Base-by-base conservation (phyloP, 2,329 filamentous ascomycete genomes). In the Talaromyces albobiverticillius region DNA sequence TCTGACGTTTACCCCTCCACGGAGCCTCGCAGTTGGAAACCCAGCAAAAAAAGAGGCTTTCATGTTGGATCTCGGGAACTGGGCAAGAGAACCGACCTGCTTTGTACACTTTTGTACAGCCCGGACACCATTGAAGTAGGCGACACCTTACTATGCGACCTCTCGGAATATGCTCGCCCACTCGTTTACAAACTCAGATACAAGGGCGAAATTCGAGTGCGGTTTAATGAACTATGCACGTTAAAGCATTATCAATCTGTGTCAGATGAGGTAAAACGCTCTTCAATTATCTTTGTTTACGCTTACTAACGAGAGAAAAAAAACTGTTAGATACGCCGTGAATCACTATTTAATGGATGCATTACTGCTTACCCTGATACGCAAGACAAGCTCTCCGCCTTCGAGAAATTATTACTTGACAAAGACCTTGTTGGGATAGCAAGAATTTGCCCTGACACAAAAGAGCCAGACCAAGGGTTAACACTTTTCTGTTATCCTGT, bases 301-400 rank as follows among this genome's bases (percentile, higher is more conserved):
- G 29, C 3, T 22, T 26, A 16, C 51, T 58, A 25, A 61, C 31
- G 23, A n/a, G n/a, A n/a, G n/a, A n/a, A 5, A 47, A 7, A 23
- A 20, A 34, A 29, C 34, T 40, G 18, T 9, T 41, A 59, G 55
- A 47, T 23, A 11, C 16, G 38, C 9, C 63, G 66, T 42, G 13
- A 29, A 3, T 59, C 56, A 26, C 57, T 50, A 46, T 61, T 61
- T 34, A 69, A 63, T 49, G 67, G 66, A 32, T 74, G 67, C 64
- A 57, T 72, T 23, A 61, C 69, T 52, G 66, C 67, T 0, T 75
- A 63, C 54, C 41, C 61, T 14, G 67, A 73, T 42, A 70, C 65
- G 3, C 61, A 66, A 29, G 23, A 57, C 9, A 50, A 50, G 2
- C 40, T 74, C 10, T 62, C 62, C 36, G 52, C 52, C 3, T 58